Conservation (phyloP, 192 early-diverging fungal genomes). For the Coemansia reversa region DNA sequence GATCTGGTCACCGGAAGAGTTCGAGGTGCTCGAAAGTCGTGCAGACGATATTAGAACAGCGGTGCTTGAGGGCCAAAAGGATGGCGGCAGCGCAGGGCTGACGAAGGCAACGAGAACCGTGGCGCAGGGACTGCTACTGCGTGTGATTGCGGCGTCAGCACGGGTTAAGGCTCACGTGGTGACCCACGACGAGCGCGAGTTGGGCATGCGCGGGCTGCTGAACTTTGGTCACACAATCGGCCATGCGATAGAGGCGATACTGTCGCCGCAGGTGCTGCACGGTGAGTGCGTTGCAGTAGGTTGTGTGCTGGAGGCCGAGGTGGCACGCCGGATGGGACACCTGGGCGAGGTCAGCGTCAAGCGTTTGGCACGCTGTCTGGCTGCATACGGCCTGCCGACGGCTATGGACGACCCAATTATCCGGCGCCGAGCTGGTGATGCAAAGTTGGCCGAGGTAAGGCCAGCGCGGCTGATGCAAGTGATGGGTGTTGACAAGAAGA, state of each 20-base stretch:
- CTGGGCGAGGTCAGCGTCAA: constrained; percentile 84
- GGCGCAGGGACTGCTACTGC: constrained; percentile 67
- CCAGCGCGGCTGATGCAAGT: constrained; percentile 81
- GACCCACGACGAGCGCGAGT: constrained; percentile 92
- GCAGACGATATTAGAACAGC: constrained; percentile 77
- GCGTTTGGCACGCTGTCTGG: constrained; percentile 78
- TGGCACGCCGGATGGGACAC: constrained; percentile 84
- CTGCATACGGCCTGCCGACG: constrained; percentile 86
- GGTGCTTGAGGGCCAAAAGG: constrained; percentile 56
- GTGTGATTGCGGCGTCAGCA: constrained; percentile 84
- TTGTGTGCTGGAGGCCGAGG: constrained; percentile 92
- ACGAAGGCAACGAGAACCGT: constrained; percentile 59
- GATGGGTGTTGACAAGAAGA: constrained; percentile 97
- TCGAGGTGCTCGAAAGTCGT: constrained; percentile 84
- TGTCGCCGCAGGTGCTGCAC: constrained; percentile 86
- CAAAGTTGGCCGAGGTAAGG: constrained; percentile 64
- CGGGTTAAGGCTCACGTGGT: constrained; percentile 94
- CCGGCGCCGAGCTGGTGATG: constrained; percentile 59
- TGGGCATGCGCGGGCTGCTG: constrained; percentile 88
- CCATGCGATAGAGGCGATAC: constrained; percentile 92
- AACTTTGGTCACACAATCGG: constrained; percentile 98
- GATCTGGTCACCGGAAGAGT: constrained; percentile 86
- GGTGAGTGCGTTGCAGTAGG: constrained; percentile 97
- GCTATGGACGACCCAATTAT: constrained; percentile 79
- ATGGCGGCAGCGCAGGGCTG: constrained; percentile 12